A percentile compares a stretch with the other conserved stretches of the same genome.
phyloP scores from a whole-genome alignment of 441 rosid species.

The Rhodomyrtus psidioides region DNA sequence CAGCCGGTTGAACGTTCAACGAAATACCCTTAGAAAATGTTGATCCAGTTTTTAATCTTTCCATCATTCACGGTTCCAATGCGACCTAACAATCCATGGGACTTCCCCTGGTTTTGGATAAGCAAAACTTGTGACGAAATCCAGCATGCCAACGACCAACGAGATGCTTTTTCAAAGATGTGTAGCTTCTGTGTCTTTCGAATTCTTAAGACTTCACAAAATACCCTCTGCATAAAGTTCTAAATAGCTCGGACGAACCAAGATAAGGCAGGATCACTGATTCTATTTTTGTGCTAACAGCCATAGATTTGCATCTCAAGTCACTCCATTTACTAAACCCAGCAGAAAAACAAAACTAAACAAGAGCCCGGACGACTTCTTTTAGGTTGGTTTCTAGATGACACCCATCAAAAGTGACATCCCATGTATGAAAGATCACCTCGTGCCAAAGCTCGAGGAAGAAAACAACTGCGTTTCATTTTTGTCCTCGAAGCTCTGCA shows the following conservation, averaged over 20 bases:
- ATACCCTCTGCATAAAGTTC: neutral
- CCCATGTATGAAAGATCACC: neutral
- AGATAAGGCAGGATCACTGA: neutral
- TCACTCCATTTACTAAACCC: neutral
- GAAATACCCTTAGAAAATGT: too few relatives aligned
- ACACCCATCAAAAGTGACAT: neutral
- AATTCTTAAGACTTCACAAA: neutral
- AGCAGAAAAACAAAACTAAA: neutral
- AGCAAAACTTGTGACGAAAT: neutral
- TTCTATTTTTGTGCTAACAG: neutral
- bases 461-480: constrained; percentile 16
- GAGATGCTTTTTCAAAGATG: neutral
- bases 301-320: neutral
- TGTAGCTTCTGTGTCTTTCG: neutral
- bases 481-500: constrained; percentile 55
- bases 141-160: neutral
- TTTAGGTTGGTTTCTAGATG: neutral
- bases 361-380: neutral
- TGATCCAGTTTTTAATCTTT: too few relatives aligned
- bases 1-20: too few relatives aligned
- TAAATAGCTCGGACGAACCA: neutral
- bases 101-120: neutral
- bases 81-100: too few relatives aligned
- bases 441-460: neutral
- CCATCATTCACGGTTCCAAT: too few relatives aligned